Base-by-base conservation (phyloP, 1,139 yeast genomes). In the Casaregolazyma suthepensis region DNA sequence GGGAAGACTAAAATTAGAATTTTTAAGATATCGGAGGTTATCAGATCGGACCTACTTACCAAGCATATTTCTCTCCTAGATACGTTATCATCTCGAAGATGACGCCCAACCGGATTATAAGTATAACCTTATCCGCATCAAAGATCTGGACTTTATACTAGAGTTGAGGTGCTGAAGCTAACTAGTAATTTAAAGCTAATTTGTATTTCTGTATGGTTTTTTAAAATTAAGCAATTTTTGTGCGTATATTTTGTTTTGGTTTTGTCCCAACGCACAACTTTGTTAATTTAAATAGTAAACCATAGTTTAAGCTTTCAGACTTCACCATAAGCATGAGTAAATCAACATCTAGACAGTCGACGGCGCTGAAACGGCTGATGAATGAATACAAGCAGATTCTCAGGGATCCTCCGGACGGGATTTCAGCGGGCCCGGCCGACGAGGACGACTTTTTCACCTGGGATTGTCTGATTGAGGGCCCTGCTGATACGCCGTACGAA, bases 401-500 rank as follows among this genome's bases (percentile, higher is more conserved):
- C 19, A 80, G 80, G 59, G 96, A 91, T 60, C 85, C 96, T 0
- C 96, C 97, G 0, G 97, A 95, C 31, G 99, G 99, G 0, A 88
- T 93, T 49, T 80, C 90, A 6, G 99, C 99, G 0, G 96, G 96
- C 1, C 99, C 99, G 0, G 74, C 82, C 1, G 73, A 80, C 20
- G 99, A 93, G 64, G 85, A 85, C 63, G 82, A 93, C 69, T 72
- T 93, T 57, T 88, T 89, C 61, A 75, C 76, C 45, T 93, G 99
- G 99, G 95, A 88, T 60, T 93, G 99, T 68, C 72, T 90, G 54
- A 73, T 93, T 48, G 94, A 86, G 62, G 99, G 99, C 0, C 99
- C 99, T 0, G 77, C 82, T n/a, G 97, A 81, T 50, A 90, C 98
- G 0, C 87, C 95, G 2, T 93, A 89, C 66, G 98, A 90, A 64